A percentile compares a stretch with the other conserved stretches of the same genome.
Evolutionary conservation across 2,329 filamentous ascomycete genomes (phyloP).

Genomic region (Ophiosphaerella korrae): DNA sequence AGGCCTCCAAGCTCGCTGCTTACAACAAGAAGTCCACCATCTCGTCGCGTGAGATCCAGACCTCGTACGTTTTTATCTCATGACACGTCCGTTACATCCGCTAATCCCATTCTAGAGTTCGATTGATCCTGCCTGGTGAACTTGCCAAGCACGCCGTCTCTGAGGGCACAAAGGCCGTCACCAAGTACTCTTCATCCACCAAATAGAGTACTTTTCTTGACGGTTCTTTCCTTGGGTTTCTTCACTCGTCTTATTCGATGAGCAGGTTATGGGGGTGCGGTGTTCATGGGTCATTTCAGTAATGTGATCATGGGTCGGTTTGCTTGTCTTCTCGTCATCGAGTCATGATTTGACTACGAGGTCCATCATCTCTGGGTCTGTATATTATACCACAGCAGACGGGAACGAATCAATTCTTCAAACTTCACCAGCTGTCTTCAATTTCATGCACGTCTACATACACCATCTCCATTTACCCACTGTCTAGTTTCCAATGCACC

Average conservation of each 20-base stretch:
- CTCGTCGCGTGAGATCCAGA: conserved; percentile 99
- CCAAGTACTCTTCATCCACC: conserved; percentile 99
- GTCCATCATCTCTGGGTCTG: conserved; percentile 45
- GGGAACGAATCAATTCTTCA: conserved; percentile 49
- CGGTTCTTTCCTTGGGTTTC: conserved; percentile 59
- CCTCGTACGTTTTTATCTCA: conserved; percentile 65
- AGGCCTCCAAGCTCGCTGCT: conserved; percentile 97
- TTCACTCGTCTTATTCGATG: conserved; percentile 53
- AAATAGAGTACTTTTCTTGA: conserved; percentile 72
- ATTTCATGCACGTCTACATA: conserved; percentile 1
- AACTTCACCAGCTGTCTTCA: conserved; percentile 33
- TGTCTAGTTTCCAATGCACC: too few relatives aligned
- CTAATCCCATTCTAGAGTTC: conserved; percentile 64
- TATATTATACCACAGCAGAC: conserved; percentile 50
- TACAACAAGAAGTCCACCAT: conserved; percentile 99
- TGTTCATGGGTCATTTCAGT: conserved; percentile 52
- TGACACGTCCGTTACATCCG: not conserved
- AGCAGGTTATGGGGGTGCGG: conserved; percentile 49
- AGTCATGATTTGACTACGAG: conserved; percentile 46
- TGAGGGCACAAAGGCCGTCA: conserved; percentile 99
- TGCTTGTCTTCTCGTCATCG: conserved; percentile 47
- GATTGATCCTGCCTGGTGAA: conserved; percentile 97
- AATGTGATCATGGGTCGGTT: conserved; percentile 60
- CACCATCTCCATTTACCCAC: not conserved
- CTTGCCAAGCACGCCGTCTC: conserved; percentile 99